phyloP scores from a whole-genome alignment of 306 rosid species.

The Fragaria iinumae region DNA sequence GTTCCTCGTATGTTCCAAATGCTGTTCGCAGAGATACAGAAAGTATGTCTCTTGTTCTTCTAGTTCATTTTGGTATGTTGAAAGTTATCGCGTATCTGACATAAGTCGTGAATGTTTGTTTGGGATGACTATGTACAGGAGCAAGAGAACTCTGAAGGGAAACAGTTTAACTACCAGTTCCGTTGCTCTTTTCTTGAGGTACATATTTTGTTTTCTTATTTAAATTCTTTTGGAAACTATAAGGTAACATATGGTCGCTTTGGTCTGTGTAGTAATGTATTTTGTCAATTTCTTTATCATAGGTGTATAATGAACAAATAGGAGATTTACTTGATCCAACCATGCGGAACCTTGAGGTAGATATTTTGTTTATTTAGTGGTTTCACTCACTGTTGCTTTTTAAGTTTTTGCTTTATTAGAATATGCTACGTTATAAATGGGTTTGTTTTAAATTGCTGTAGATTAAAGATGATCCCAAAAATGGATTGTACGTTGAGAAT shows the following conservation, averaged over 20 bases:
- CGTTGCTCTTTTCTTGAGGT: conserved; percentile 98
- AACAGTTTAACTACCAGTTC: conserved; percentile 77
- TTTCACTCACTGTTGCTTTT: conserved; percentile 13
- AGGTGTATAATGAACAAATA: conserved; percentile 51
- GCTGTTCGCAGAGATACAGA: conserved; percentile 79
- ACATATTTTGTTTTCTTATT: not conserved
- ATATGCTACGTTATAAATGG: conserved; percentile 1
- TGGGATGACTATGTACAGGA: conserved; percentile 46
- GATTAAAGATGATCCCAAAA: conserved; percentile 77
- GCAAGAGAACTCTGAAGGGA: conserved; percentile 62
- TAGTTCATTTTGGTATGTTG: not conserved
- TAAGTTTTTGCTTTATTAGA: conserved; percentile 1
- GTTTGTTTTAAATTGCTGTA: conserved; percentile 36
- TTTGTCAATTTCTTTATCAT: conserved; percentile 7
- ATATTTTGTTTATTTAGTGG: conserved; percentile 16
- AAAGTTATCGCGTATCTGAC: not conserved
- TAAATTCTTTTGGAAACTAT: not conserved
- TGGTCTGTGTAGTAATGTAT: conserved; percentile 7
- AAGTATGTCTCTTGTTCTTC: conserved; percentile 41
- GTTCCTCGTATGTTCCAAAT: conserved; percentile 77
- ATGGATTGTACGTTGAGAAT: conserved; percentile 65
- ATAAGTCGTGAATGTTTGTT: conserved; percentile 17
- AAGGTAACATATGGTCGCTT: not conserved
- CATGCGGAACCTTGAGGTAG: conserved; percentile 78
- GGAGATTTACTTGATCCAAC: conserved; percentile 59